Base-by-base conservation (phyloP, 495 filamentous ascomycete species). In the Lophium mytilinum region DNA sequence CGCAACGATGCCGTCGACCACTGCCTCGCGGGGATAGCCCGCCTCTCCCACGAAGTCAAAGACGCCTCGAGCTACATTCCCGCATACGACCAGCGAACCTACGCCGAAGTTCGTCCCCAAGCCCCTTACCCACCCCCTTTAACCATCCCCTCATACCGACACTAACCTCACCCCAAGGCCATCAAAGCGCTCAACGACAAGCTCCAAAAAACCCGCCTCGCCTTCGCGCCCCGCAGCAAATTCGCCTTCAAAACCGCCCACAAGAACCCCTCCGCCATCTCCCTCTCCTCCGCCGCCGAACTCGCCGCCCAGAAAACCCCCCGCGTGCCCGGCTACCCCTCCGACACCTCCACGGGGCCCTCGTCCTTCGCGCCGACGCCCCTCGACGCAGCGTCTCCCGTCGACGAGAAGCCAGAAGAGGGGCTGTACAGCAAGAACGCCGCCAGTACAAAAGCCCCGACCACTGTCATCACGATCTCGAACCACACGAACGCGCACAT, bases 51-150 rank as follows among this genome's bases (percentile, higher is more conserved):
- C 55, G 80, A 85, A 53, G 80, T 90, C 64, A 82, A 82, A 60
- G 83, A 87, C 72, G 78, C 83, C 7, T 78, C 82, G 1, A 78
- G 76, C 57, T 85, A 83, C 54, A 76, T 90, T 24, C 86, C 88
- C 6, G 79, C 86, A 3, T 88, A 89, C 63, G 88, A 92, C 55
- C 87, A 89, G 66, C 76, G 86, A 57, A 81, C 82, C 17, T 90
- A 88, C 66, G 75, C 80, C 35, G 83, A 87, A 62, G 86, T 87
- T 74, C 30, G 68, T 55, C 40, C 40, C 10, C 34, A 60, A 39
- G 4, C 36, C 43, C 47, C 46, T 59, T 14, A 18, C 56, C 12
- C 17, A 12, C 1, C 11, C 54, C n/a, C n/a, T n/a, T n/a, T n/a
- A n/a, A n/a, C n/a, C n/a, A n/a, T n/a, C n/a, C n/a, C n/a, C n/a